phyloP scores from a whole-genome alignment of 2,329 filamentous ascomycete species.

The Botrytis fragariae region DNA sequence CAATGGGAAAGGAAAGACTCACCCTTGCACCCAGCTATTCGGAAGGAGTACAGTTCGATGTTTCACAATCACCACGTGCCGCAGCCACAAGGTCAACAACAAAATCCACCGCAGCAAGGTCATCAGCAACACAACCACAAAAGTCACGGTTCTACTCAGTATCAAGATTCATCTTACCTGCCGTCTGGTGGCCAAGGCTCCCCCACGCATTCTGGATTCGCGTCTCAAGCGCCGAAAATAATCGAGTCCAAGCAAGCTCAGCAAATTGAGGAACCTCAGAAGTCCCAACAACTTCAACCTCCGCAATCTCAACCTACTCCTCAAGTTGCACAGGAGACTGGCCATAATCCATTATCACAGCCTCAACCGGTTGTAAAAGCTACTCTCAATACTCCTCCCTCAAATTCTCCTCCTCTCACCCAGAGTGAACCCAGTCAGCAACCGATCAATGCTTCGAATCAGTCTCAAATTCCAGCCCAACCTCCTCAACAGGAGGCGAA shows the following conservation, averaged over 20 bases:
- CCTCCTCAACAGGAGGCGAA: constrained; percentile 20
- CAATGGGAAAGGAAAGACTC: constrained; percentile 35
- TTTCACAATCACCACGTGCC: constrained; percentile 26
- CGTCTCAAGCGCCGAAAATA: not conserved
- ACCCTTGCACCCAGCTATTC: constrained; percentile 42
- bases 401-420: not conserved
- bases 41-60: constrained; percentile 36
- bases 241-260: not conserved
- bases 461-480: constrained; percentile 15
- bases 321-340: not conserved
- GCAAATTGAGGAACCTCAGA: not conserved
- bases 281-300: not conserved
- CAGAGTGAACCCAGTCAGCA: constrained; percentile 9
- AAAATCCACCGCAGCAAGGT: not conserved
- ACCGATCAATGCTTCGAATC: not conserved
- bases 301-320: not conserved
- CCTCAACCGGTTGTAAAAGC: constrained; percentile 1
- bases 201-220: not conserved
- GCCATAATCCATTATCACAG: not conserved
- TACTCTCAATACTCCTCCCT: constrained; percentile 13
- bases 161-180: not conserved
- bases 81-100: constrained; percentile 17
- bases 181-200: not conserved
- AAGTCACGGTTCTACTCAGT: not conserved
- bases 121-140: not conserved